Conservation (phyloP, 192 early-diverging fungal species). For the Umbelopsis vinacea region DNA sequence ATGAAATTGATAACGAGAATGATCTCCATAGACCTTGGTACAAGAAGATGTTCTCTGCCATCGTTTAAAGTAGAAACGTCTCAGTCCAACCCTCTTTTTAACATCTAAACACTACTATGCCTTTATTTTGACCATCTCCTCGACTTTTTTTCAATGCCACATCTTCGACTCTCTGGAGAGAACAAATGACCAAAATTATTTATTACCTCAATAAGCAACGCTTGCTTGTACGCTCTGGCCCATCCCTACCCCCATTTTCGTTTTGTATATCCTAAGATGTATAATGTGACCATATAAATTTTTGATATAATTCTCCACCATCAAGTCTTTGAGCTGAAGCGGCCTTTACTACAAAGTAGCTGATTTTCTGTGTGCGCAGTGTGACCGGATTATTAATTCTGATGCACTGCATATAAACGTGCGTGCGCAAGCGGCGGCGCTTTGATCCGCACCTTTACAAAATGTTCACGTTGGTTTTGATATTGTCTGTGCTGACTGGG, state of each 20-base stretch:
- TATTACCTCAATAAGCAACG: neutral
- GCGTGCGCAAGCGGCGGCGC: too few relatives aligned
- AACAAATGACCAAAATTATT: neutral
- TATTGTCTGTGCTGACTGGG: too few relatives aligned
- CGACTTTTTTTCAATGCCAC: neutral
- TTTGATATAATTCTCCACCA: neutral
- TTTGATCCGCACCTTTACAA: too few relatives aligned
- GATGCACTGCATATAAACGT: too few relatives aligned
- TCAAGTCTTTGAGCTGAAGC: neutral
- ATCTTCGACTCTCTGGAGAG: neutral
- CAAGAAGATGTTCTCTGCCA: neutral
- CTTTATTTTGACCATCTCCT: neutral
- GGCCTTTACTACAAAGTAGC: too few relatives aligned
- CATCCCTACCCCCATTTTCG: neutral
- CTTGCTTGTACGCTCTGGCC: neutral
- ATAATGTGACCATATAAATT: neutral
- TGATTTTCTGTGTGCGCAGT: neutral
- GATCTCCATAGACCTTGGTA: slow-evolving; percentile 20
- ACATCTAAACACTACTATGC: neutral
- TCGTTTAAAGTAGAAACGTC: neutral
- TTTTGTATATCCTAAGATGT: neutral
- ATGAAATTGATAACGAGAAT: slow-evolving; percentile 23
- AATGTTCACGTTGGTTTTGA: too few relatives aligned
- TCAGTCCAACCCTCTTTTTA: neutral
- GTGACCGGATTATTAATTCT: too few relatives aligned